Evolutionary conservation across 2,329 filamentous ascomycete genomes (phyloP).

Genomic region (Cytospora piceicola): DNA sequence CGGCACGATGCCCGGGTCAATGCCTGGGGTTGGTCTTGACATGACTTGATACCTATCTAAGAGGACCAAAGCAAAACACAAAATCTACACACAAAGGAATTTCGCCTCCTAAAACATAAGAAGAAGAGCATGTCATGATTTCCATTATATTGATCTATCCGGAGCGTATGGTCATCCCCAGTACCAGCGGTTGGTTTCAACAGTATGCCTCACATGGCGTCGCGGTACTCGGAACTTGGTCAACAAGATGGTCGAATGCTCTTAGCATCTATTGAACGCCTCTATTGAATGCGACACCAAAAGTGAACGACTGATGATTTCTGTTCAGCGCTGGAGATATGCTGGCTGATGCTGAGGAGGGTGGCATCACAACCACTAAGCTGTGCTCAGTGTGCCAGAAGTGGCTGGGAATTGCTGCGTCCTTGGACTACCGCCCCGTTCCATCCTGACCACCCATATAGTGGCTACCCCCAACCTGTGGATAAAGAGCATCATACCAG

Average conservation of each 20-base stretch:
- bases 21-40: slow-evolving; percentile 33
- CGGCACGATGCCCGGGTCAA: slow-evolving; percentile 37
- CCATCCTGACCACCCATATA: background rate
- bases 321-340: background rate
- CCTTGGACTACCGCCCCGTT: background rate
- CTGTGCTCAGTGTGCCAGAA: background rate
- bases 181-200: background rate
- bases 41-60: slow-evolving; percentile 19
- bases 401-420: background rate
- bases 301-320: background rate
- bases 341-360: background rate
- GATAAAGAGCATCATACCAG: background rate
- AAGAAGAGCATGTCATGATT: background rate
- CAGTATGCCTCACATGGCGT: background rate
- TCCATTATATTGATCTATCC: background rate
- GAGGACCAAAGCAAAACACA: too few relatives aligned
- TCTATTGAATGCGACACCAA: background rate
- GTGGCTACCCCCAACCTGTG: background rate
- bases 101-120: background rate
- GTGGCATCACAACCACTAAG: background rate
- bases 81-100: background rate
- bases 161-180: background rate
- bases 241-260: background rate
- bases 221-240: background rate
- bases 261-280: background rate